phyloP scores from a whole-genome alignment of 2,329 filamentous ascomycete genomes.

The Blastomyces emzantsi region DNA sequence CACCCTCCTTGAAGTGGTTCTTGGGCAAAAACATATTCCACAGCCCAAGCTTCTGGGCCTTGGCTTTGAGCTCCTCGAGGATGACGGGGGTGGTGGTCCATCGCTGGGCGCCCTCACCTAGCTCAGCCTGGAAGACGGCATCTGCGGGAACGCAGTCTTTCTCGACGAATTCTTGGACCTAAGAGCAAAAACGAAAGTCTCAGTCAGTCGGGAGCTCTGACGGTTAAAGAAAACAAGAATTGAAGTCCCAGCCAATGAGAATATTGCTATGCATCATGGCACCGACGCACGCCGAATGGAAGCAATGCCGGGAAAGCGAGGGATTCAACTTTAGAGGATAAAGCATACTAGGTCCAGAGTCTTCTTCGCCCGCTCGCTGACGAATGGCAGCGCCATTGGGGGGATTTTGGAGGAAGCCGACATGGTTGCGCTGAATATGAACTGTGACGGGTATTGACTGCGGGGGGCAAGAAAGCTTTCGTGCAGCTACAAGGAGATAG shows the following conservation, averaged over 20 bases:
- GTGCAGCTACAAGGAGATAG: background rate
- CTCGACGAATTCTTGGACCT: constrained; percentile 92
- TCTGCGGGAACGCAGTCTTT: constrained; percentile 90
- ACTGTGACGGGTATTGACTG: background rate
- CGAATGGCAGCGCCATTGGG: constrained; percentile 50
- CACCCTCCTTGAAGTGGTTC: constrained; percentile 90
- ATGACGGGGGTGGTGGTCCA: constrained; percentile 73
- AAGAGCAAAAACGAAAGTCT: background rate
- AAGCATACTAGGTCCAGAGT: constrained; percentile 62
- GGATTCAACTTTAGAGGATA: background rate
- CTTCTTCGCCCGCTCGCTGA: constrained; percentile 77
- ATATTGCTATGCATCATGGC: constrained; percentile 5
- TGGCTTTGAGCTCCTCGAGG: constrained; percentile 80
- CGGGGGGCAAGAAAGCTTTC: background rate
- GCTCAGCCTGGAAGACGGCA: constrained; percentile 66
- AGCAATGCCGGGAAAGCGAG: background rate
- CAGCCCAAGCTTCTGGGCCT: constrained; percentile 71
- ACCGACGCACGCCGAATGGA: background rate
- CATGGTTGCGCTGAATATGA: constrained; percentile 28
- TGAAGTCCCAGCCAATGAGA: background rate
- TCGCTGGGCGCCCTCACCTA: constrained; percentile 64
- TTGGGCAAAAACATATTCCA: constrained; percentile 99
- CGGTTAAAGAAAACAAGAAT: background rate
- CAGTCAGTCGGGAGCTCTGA: background rate
- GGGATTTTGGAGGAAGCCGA: constrained; percentile 48